phyloP scores from a whole-genome alignment of 176 grass and related monocot species.

The Olyra latifolia region DNA sequence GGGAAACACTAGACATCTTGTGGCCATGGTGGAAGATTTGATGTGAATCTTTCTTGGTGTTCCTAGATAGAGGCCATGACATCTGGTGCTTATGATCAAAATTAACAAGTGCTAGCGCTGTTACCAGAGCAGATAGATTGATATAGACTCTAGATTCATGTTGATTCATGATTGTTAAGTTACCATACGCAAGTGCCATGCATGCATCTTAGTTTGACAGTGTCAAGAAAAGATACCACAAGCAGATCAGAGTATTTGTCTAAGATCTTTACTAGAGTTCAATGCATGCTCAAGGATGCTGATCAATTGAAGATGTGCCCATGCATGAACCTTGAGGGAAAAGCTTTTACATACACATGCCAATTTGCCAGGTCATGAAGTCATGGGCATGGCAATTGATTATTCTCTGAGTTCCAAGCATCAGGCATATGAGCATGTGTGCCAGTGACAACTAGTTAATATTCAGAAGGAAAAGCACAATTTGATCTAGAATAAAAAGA shows the following conservation, averaged over 20 bases:
- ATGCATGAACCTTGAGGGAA: constrained; percentile 25
- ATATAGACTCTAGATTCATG: not conserved
- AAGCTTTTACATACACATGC: constrained; percentile 6
- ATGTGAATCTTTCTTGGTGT: constrained; percentile 21
- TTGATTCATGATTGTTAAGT: not conserved
- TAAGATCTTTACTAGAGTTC: not conserved
- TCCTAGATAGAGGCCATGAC: constrained; percentile 27
- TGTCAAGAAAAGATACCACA: not conserved
- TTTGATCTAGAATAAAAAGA: not conserved
- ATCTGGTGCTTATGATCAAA: constrained; percentile 22
- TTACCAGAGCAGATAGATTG: not conserved
- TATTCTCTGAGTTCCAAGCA: constrained; percentile 7
- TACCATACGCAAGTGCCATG: not conserved
- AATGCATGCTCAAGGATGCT: constrained; percentile 7
- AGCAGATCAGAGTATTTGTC: not conserved
- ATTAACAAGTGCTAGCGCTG: not conserved
- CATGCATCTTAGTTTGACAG: not conserved
- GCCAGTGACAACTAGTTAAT: constrained; percentile 2
- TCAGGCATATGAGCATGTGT: constrained; percentile 25
- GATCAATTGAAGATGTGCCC: not conserved
- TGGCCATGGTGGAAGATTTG: constrained; percentile 7
- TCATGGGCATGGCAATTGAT: constrained; percentile 29
- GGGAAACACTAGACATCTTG: constrained; percentile 3
- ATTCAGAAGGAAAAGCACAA: not conserved
- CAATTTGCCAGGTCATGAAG: constrained; percentile 23